Evolutionary conservation across 306 rosid species (phyloP), one percentile per base, ranked within the genome.

Genomic region (Albizia julibrissin): DNA sequence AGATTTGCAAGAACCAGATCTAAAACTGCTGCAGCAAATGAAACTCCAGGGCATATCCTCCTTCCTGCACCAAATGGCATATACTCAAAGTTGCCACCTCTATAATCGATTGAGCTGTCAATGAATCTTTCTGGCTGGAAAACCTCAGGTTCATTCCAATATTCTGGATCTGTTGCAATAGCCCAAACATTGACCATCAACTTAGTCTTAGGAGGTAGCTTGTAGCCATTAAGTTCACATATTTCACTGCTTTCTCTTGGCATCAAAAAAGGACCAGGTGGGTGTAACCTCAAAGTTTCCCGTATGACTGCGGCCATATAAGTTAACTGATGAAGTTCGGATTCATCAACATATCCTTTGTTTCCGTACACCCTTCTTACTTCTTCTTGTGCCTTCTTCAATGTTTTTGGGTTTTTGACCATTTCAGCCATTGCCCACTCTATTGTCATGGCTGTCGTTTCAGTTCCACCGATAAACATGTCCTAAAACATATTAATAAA

Each of bases 271-370:
- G 40, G 40, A 29, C 18, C 43, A 21, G 73, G 83, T 26, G 79
- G 79, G 6, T 58, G 79, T 58, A 75, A 31, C 54, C 79, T 75
- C 31, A 75, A 22, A 29, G 69, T 52, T 58, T 75, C 79, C 58
- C 27, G 24, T 21, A 75, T 75, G 8, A 34, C 24, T 6, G 79
- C 22, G 2, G 7, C 8, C 5, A 52, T 2, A 52, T 52, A 52
- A 15, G 19, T 16, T 19, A 52, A 19, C 6, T 19, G 59, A 19
- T 52, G 59, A 52, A 52, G n/a, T 52, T 52, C 59, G 19, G 59
- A 52, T 21, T 52, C 24, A 52, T 52, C 59, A 16, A 52, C 24
- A 19, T 52, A 52, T 18, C 59, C 59, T 52, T 18, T 52, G 24
- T 52, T 52, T 52, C 59, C 59, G 19, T 52, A 52, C n/a, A 52